Conservation (phyloP, 2,329 filamentous ascomycete species). For the Colletotrichum sp. region DNA sequence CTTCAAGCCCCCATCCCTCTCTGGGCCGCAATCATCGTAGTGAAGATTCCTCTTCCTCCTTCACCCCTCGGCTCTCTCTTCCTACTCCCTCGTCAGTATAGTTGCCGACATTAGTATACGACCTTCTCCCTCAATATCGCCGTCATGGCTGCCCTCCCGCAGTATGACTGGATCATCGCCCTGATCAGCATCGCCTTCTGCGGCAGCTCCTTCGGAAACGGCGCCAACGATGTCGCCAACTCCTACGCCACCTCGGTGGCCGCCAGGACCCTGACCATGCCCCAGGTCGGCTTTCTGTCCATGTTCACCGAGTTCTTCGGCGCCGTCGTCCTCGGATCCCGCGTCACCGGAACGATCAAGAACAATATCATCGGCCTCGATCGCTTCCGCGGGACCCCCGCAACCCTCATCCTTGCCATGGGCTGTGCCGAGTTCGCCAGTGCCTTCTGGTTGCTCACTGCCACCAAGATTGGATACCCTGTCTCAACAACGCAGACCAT, state of each 20-base stretch:
- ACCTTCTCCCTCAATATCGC: not conserved
- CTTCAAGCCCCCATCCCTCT: not conserved
- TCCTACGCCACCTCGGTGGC: slow-evolving; percentile 58
- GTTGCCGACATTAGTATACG: not conserved
- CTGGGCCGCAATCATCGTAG: not conserved
- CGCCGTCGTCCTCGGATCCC: slow-evolving; percentile 55
- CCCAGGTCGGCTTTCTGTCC: slow-evolving; percentile 53
- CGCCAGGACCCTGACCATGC: slow-evolving; percentile 56
- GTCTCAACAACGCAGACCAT: slow-evolving; percentile 21
- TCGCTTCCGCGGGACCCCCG: slow-evolving; percentile 32
- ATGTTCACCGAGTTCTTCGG: slow-evolving; percentile 56
- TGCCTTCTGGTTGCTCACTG: slow-evolving; percentile 17
- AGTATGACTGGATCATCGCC: slow-evolving; percentile 23
- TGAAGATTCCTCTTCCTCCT: not conserved
- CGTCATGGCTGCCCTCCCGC: slow-evolving; percentile 11
- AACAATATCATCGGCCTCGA: slow-evolving; percentile 45
- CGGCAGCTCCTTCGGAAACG: slow-evolving; percentile 18
- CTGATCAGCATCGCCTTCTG: slow-evolving; percentile 21
- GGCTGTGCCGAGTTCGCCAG: slow-evolving; percentile 18
- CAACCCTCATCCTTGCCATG: slow-evolving; percentile 18
- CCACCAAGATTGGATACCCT: slow-evolving; percentile 18
- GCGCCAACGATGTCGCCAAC: slow-evolving; percentile 36
- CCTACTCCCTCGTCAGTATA: no score
- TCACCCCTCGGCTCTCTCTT: not conserved
- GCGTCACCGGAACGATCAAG: slow-evolving; percentile 47